Evolutionary conservation across 345 rosid species (phyloP), one percentile per base, ranked within the genome.

Genomic region (Balakata baccata): DNA sequence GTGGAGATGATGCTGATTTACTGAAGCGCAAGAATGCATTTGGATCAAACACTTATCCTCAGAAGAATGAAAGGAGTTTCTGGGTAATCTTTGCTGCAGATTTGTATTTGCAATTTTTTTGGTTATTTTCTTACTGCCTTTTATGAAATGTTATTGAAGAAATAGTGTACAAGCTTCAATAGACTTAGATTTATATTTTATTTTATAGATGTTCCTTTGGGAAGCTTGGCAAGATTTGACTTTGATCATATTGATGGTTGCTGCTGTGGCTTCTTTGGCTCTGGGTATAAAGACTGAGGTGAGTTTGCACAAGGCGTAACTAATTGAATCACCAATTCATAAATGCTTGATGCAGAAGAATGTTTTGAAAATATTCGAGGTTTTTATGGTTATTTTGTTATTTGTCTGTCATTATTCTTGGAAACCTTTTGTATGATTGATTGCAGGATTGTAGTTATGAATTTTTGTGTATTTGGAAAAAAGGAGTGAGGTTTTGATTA

Each of bases 171-270:
- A 1, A 16, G 17, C 43, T 10, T 62, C 2, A 11, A 22, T 34
- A n/a, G 64, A 45, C 13, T 14, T 45, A 17, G 39, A 12, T 74
- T 18, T 34, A 34, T 78, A 34, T 53, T 82, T 47, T 64, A 43
- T 79, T 56, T 61, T 16, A 58, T 74, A 93, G 99, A 89, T 84
- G 86, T 95, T 95, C 88, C 97, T 92, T 56, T 92, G 98, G 98
- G 99, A 95, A 84, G 99, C 99, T 63, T 95, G 98, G 96, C 99
- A 92, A 85, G 99, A 95, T 86, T 84, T 95, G 74, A 91, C 88
- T 61, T 91, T 96, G 37, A 87, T 96, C 76, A 93, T 96, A 84
- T 84, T 96, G 88, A 93, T 91, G 75, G 74, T 93, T 53, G 98
- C 99, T 8, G 99, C 99, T 37, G 63, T 84, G 49, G 90, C 89